Evolutionary conservation across 2,329 filamentous ascomycete species (phyloP), one percentile per base, ranked within the genome.

Genomic region (Trichoderma guizhouense): DNA sequence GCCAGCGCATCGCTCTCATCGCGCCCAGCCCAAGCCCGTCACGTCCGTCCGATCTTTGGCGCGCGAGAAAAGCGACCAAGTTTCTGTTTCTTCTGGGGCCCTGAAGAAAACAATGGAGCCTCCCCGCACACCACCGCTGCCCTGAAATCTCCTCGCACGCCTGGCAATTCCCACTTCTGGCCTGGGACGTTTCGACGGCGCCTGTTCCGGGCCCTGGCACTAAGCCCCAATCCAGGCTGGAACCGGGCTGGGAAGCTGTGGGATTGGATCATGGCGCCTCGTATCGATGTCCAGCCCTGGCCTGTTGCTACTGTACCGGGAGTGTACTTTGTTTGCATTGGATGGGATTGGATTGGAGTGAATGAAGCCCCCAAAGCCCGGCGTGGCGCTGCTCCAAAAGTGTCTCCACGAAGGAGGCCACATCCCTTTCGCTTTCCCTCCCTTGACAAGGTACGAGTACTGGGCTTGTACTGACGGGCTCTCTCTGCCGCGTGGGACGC

Each of bases 381-480:
- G 62, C 39, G 62, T 53, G 39, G 62, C 62, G 62, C 62, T 34
- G 62, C 62, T 65, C 43, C 4, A 18, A 36, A n/a, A 55, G 64
- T 21, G 65, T 58, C 65, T 60, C 65, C 55, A 68, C 55, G 65
- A 30, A 60, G 36, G 36, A 60, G 36, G 55, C 36, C 36, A 30
- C 34, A 58, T 68, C 65, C 65, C 65, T 51, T 68, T 68, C 65
- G 53, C 65, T 60, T 32, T 60, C 53, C 26, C 65, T 47, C 65
- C 65, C 55, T 68, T 68, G 65, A 39, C 57, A 34, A 32, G 36
- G 24, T 32, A 24, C 57, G 43, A n/a, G 43, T 39, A 34, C 47
- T 26, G 30, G 7, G 3, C 30, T 11, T n/a, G 18, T 36, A 14
- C 47, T 57, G 36, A 14, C 47, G 39, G 36, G 36, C 15, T 39